These are phyloP conservation scores for Lagenaria siceraria DNA, from an alignment of 306 rosid genomes.

Conservation along the genomic window DNA sequence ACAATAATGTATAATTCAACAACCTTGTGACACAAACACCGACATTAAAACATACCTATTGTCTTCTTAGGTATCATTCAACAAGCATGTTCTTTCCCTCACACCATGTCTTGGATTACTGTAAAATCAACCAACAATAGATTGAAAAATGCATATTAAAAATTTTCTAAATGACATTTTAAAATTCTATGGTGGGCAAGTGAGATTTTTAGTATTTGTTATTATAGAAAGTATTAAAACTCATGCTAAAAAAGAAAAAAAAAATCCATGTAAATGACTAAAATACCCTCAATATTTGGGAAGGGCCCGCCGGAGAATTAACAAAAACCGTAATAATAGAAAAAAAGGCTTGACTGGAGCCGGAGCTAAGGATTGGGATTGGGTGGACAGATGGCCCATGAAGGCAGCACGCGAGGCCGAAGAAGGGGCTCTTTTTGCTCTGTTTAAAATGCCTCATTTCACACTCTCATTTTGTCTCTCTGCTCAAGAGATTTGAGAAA, in stretches of 20 bases:
- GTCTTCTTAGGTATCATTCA: background rate
- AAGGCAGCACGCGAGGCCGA: background rate
- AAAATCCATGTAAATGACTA: too few relatives aligned
- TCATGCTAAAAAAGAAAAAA: too few relatives aligned
- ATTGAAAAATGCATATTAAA: background rate
- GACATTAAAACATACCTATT: background rate
- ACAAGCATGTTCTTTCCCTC: too few relatives aligned
- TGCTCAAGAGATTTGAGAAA: background rate
- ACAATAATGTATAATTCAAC: too few relatives aligned
- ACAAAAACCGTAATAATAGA: background rate
- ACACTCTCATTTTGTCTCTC: background rate
- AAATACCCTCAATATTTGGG: background rate
- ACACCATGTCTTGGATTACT: too few relatives aligned
- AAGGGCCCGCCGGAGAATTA: background rate
- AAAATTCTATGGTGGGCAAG: background rate
- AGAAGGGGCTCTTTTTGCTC: background rate
- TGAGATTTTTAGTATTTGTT: background rate
- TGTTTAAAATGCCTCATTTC: background rate
- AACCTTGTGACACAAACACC: background rate
- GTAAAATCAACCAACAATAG: too few relatives aligned
- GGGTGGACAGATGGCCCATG: conserved; percentile 9
- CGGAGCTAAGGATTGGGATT: conserved; percentile 2
- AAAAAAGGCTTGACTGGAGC: background rate
- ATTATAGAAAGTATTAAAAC: too few relatives aligned
- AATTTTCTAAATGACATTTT: too few relatives aligned